phyloP scores from a whole-genome alignment of 306 rosid genomes.

The Dalbergia cultrata region DNA sequence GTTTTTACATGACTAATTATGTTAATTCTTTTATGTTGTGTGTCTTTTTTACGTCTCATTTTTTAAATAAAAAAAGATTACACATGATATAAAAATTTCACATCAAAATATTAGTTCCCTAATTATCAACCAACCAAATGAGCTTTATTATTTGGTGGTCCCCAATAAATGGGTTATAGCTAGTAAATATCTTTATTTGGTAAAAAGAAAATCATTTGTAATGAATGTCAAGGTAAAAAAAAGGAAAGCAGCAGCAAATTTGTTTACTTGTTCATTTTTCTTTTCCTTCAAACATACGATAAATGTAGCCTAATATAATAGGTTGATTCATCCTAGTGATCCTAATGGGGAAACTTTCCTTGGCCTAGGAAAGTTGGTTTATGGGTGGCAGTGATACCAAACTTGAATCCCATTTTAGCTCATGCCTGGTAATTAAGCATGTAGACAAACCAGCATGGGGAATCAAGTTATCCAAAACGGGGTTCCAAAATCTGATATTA shows the following conservation, averaged over 20 bases:
- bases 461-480: not conserved
- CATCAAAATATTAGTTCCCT: too few relatives aligned
- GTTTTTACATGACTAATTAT: too few relatives aligned
- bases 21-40: too few relatives aligned
- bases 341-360: not conserved
- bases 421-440: not conserved
- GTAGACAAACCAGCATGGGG: not conserved
- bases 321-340: not conserved
- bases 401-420: constrained; percentile 6
- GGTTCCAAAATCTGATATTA: constrained; percentile 2
- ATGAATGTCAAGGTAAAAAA: not conserved
- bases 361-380: constrained; percentile 1
- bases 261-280: not conserved
- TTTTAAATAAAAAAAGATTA: too few relatives aligned
- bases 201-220: not conserved
- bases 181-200: constrained; percentile 4
- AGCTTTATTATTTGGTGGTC: not conserved
- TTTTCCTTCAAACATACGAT: constrained; percentile 13
- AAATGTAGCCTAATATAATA: not conserved
- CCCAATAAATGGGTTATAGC: not conserved
- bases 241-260: not conserved
- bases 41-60: too few relatives aligned
- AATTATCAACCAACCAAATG: not conserved
- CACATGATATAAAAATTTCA: too few relatives aligned
- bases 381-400: constrained; percentile 11